A percentile compares a stretch with the other conserved stretches of the same genome.
Evolutionary conservation across 805 yeast genomes (phyloP).

Genomic region (Crinitomyces ghanaensis): DNA sequence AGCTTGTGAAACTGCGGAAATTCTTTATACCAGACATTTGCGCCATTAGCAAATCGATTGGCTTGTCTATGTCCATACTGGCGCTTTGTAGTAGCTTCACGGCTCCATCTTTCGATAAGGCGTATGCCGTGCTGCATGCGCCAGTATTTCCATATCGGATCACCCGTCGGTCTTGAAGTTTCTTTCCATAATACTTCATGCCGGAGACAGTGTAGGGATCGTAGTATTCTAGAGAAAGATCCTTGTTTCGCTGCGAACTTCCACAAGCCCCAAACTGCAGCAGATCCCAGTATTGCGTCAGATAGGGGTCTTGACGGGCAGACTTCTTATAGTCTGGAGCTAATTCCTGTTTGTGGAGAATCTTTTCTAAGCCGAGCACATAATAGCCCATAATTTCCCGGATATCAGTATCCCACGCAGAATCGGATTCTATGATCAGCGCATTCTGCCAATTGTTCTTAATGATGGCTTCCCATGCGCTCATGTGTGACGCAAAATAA

Average conservation of each 20-base stretch:
- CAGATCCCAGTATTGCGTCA: constrained; percentile 10
- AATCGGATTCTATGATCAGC: constrained; percentile 12
- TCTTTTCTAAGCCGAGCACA: background rate
- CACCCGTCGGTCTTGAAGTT: constrained; percentile 5
- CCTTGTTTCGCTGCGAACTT: constrained; percentile 3
- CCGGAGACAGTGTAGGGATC: constrained; percentile 9
- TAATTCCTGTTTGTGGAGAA: background rate
- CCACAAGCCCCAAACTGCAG: constrained; percentile 9
- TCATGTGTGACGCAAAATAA: constrained; percentile 11
- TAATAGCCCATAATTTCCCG: background rate
- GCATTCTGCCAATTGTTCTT: constrained; percentile 7
- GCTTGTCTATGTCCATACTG: constrained; percentile 8
- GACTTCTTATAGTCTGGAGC: background rate
- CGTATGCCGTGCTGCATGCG: constrained; percentile 12
- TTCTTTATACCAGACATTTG: constrained; percentile 3
- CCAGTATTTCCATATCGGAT: constrained; percentile 5
- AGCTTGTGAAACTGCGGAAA: constrained; percentile 6
- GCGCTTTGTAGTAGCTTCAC: constrained; percentile 8
- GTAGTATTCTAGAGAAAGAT: constrained; percentile 2
- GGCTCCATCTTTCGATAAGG: constrained; percentile 10
- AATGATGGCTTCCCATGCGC: constrained; percentile 9
- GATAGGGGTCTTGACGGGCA: constrained; percentile 9
- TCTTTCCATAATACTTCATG: constrained; percentile 6
- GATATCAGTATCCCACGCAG: constrained; percentile 13
- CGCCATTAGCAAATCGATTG: constrained; percentile 9